These are phyloP conservation scores for Talaromyces borbonicus DNA, from an alignment of 495 filamentous ascomycete genomes.

Conservation along the genomic window DNA sequence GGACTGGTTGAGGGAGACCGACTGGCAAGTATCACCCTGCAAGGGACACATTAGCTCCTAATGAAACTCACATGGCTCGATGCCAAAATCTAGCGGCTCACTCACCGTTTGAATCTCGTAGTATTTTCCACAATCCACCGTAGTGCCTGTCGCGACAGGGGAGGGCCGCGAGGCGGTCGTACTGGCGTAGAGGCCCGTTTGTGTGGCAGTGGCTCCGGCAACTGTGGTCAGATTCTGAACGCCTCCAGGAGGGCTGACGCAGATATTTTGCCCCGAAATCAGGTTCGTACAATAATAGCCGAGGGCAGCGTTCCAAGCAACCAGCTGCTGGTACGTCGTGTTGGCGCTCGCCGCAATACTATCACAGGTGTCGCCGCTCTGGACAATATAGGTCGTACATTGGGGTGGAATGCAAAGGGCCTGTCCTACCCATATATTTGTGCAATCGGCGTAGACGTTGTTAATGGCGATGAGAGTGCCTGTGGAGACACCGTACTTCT, in stretches of 20 bases:
- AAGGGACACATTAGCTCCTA: no score
- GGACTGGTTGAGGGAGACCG: constrained; percentile 12
- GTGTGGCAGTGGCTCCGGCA: constrained; percentile 4
- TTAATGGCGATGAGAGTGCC: no score
- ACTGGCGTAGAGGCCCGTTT: constrained; percentile 11
- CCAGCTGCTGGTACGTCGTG: constrained; percentile 7
- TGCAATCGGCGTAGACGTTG: no score
- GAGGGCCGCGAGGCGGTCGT: constrained; percentile 9
- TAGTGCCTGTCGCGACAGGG: constrained; percentile 10
- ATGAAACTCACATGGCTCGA: no score
- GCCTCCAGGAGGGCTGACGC: constrained; percentile 7
- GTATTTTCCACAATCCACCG: constrained; percentile 10
- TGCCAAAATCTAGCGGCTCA: no score
- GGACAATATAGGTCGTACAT: constrained; percentile 8
- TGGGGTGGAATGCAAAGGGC: constrained; percentile 1
- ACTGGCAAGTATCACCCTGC: constrained; percentile 9
- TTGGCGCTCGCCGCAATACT: neutral
- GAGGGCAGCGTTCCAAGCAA: constrained; percentile 8
- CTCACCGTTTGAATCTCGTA: constrained; percentile 16
- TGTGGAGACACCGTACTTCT: no score
- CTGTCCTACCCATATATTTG: no score
- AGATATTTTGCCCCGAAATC: constrained; percentile 4
- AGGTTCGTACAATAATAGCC: constrained; percentile 13
- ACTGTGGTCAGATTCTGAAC: constrained; percentile 8
- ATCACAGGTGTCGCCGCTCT: constrained; percentile 6